Conservation (phyloP, 2,329 filamentous ascomycete genomes). For the Gremmenia infestans region DNA sequence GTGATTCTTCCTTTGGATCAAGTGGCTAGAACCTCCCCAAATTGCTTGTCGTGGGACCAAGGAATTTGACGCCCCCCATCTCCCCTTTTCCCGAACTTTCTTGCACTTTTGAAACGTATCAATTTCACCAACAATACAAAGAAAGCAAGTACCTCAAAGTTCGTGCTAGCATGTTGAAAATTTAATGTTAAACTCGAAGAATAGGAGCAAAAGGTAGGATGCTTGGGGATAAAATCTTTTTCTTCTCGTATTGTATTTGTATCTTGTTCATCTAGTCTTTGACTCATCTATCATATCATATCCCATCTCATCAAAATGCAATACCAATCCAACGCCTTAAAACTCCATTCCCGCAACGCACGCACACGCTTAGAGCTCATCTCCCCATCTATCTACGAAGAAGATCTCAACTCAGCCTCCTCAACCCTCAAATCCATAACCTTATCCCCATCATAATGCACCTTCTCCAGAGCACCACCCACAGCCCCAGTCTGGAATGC, state of each 20-base stretch:
- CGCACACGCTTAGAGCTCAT: not conserved
- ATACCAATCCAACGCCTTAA: no score
- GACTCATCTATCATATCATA: not conserved
- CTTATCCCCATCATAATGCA: conserved; percentile 16
- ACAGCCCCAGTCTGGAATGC: conserved; percentile 19
- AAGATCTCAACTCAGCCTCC: conserved; percentile 10
- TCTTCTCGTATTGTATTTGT: not conserved
- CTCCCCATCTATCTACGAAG: not conserved
- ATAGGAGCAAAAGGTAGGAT: no score
- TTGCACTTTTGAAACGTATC: no score
- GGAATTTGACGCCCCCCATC: no score
- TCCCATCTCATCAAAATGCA: not conserved
- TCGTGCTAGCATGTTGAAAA: no score
- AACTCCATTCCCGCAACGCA: not conserved
- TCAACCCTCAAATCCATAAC: conserved; percentile 11
- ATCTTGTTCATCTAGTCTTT: not conserved
- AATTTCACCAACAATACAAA: no score
- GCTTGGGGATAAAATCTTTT: not conserved
- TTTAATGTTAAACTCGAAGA: no score
- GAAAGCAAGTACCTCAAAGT: no score
- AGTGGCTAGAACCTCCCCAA: no score
- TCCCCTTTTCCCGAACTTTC: no score
- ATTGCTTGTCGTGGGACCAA: no score
- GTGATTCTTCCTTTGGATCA: no score
- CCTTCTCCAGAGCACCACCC: conserved; percentile 19